Percentiles rank a stretch among this genome's conserved stretches.
phyloP scores from a whole-genome alignment of 179 eudicot genomes.

The Amaranthus tricolor region DNA sequence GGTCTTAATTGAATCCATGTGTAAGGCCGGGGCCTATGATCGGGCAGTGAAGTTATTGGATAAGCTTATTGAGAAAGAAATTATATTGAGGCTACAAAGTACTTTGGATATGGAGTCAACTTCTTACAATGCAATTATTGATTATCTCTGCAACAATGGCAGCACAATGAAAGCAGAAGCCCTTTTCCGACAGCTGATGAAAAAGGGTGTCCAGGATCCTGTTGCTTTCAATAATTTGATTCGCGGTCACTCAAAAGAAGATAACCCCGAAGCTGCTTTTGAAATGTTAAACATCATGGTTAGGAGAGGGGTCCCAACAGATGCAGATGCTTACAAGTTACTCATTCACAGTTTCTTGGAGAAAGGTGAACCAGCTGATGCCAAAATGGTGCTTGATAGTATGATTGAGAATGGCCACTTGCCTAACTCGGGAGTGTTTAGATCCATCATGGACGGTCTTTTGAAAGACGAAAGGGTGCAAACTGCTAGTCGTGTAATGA shows the following conservation, averaged over 20 bases:
- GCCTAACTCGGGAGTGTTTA: slow-evolving; percentile 64
- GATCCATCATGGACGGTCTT: slow-evolving; percentile 72
- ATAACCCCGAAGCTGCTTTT: slow-evolving; percentile 63
- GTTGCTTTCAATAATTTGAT: slow-evolving; percentile 64
- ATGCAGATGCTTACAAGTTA: slow-evolving; percentile 46
- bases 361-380: slow-evolving; percentile 84
- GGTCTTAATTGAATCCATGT: slow-evolving; percentile 65
- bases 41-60: slow-evolving; percentile 65
- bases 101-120: slow-evolving; percentile 60
- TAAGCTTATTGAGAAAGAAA: slow-evolving; percentile 76
- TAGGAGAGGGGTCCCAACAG: slow-evolving; percentile 61
- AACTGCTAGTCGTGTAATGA: slow-evolving; percentile 95
- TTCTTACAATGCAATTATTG: slow-evolving; percentile 73
- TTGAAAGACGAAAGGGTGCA: slow-evolving; percentile 85
- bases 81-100: slow-evolving; percentile 60
- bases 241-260: slow-evolving; percentile 77
- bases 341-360: slow-evolving; percentile 74
- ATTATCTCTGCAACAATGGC: slow-evolving; percentile 68
- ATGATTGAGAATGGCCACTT: slow-evolving; percentile 83
- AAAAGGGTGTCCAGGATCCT: slow-evolving; percentile 77
- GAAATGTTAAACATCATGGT: slow-evolving; percentile 83
- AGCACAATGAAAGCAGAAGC: slow-evolving; percentile 73
- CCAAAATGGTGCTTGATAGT: slow-evolving; percentile 70
- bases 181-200: slow-evolving; percentile 79
- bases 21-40: slow-evolving; percentile 64